Conservation (phyloP, 2,329 filamentous ascomycete species). For the Exophiala aquamarina region DNA sequence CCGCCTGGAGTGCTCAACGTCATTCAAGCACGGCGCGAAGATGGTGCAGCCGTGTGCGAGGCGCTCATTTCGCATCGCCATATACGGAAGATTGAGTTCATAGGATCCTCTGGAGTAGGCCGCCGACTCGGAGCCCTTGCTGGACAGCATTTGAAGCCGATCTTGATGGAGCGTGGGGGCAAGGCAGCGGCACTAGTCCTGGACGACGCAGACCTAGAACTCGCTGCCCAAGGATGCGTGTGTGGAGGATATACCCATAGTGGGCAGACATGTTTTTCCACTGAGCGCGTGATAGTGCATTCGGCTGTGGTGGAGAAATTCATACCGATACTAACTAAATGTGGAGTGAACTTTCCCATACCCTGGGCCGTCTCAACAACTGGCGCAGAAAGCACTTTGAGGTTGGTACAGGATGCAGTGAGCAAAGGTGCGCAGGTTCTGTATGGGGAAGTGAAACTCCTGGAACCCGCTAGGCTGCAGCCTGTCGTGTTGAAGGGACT, state of each 20-base stretch:
- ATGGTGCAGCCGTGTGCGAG: slow-evolving; percentile 66
- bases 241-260: slow-evolving; percentile 26
- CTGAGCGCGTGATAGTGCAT: slow-evolving; percentile 71
- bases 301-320: slow-evolving; percentile 43
- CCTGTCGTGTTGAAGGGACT: slow-evolving; percentile 15
- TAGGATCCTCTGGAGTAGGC: slow-evolving; percentile 71
- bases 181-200: slow-evolving; percentile 77
- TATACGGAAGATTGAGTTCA: slow-evolving; percentile 76
- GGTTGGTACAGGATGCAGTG: slow-evolving; percentile 57
- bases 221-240: slow-evolving; percentile 54
- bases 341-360: background rate
- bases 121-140: slow-evolving; percentile 69
- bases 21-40: slow-evolving; percentile 57
- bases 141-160: slow-evolving; percentile 74
- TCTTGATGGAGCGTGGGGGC: slow-evolving; percentile 77
- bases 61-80: slow-evolving; percentile 65
- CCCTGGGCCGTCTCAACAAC: slow-evolving; percentile 1
- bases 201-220: slow-evolving; percentile 73
- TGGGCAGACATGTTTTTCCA: slow-evolving; percentile 85
- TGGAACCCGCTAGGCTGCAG: slow-evolving; percentile 39
- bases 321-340: background rate
- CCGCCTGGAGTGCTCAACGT: slow-evolving; percentile 73
- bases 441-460: slow-evolving; percentile 22
- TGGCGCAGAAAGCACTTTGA: slow-evolving; percentile 26
- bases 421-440: slow-evolving; percentile 58